phyloP scores from a whole-genome alignment of 2,329 filamentous ascomycete genomes.

The Trichoderma pleuroti region DNA sequence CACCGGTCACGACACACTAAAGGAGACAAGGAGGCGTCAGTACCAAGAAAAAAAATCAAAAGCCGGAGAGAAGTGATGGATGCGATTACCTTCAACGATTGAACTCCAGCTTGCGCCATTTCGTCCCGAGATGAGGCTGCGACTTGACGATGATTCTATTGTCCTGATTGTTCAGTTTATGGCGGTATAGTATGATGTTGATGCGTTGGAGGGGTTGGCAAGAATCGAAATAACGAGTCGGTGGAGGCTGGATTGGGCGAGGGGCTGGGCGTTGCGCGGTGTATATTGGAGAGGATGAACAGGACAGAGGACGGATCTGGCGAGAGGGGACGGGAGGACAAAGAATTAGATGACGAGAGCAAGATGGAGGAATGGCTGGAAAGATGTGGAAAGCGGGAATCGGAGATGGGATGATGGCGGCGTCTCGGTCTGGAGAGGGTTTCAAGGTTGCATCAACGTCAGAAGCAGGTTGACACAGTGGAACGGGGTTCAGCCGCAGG shows the following conservation, averaged over 20 bases:
- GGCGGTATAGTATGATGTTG: not conserved
- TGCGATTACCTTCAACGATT: conserved; percentile 76
- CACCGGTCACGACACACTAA: conserved; percentile 96
- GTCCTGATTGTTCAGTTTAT: not conserved
- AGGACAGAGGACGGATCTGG: not conserved
- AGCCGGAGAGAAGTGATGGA: not conserved
- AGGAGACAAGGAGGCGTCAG: conserved; percentile 31
- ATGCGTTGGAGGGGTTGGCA: conserved; percentile 14
- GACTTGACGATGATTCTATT: not conserved
- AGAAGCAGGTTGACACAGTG: conserved; percentile 34
- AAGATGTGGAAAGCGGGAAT: not conserved
- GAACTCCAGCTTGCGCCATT: conserved; percentile 78
- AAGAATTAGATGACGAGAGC: conserved; percentile 4
- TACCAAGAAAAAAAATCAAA: conserved; percentile 11
- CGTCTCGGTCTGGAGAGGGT: conserved; percentile 30
- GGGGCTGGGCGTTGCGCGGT: conserved; percentile 7
- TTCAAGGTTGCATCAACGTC: conserved; percentile 29
- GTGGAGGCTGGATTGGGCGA: conserved; percentile 12
- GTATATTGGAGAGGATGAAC: not conserved
- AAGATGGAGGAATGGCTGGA: not conserved
- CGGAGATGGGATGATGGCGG: conserved; percentile 22
- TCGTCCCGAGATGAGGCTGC: conserved; percentile 29
- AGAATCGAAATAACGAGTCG: conserved; percentile 8
- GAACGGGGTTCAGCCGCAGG: conserved; percentile 39
- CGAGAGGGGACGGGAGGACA: not conserved